Conservation (phyloP, 176 grass and related monocot species). For the Musa troglodytarum region DNA sequence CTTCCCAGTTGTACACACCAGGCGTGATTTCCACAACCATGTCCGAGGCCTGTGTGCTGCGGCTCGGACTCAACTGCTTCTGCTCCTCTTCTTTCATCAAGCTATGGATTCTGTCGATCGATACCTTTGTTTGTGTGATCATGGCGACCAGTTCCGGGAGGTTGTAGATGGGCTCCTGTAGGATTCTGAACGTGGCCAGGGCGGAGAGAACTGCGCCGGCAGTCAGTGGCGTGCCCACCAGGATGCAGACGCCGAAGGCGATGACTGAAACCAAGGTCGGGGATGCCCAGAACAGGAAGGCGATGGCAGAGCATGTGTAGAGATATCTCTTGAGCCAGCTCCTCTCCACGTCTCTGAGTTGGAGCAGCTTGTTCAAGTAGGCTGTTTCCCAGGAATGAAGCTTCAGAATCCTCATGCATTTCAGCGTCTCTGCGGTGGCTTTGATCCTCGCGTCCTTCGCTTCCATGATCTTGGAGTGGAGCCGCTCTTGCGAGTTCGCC, state of each 20-base stretch:
- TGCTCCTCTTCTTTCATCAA: slow-evolving; percentile 54
- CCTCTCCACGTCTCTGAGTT: slow-evolving; percentile 64
- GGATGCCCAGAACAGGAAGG: slow-evolving; percentile 82
- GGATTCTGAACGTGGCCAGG: slow-evolving; percentile 78
- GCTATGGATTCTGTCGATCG: slow-evolving; percentile 58
- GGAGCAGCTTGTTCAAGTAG: slow-evolving; percentile 61
- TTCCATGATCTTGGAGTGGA: slow-evolving; percentile 72
- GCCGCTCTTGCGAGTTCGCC: slow-evolving; percentile 48
- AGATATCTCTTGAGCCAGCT: slow-evolving; percentile 57
- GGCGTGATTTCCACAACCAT: slow-evolving; percentile 45
- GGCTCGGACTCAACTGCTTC: slow-evolving; percentile 27
- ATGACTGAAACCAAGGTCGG: slow-evolving; percentile 62
- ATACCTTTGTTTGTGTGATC: slow-evolving; percentile 84
- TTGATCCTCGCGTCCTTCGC: slow-evolving; percentile 81
- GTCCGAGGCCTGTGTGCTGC: slow-evolving; percentile 1
- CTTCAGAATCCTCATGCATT: slow-evolving; percentile 83
- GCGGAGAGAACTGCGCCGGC: slow-evolving; percentile 60
- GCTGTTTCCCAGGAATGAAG: slow-evolving; percentile 76
- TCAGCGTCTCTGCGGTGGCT: slow-evolving; percentile 63
- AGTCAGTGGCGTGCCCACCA: slow-evolving; percentile 45
- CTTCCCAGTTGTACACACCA: slow-evolving; percentile 60
- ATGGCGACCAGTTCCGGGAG: slow-evolving; percentile 75
- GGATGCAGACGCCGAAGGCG: slow-evolving; percentile 71
- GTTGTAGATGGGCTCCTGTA: slow-evolving; percentile 83
- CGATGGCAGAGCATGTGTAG: slow-evolving; percentile 67